Evolutionary conservation across 1,139 yeast species (phyloP), one percentile per base, ranked within the genome.

Genomic region (Arxiozyma telluris): DNA sequence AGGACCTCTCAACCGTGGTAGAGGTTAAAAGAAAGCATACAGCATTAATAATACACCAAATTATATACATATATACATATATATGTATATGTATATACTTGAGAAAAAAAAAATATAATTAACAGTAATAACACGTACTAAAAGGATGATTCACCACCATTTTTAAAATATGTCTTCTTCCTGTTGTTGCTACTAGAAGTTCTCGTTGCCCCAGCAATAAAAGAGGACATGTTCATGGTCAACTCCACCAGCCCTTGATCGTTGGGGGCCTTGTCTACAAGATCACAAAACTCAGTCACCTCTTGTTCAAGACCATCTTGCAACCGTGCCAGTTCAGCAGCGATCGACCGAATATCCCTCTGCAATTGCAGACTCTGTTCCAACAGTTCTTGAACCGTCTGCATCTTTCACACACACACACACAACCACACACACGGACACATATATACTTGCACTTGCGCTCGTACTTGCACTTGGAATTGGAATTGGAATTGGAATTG

Each of bases 1-100:
- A 64, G 86, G 87, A 0, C 87, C 87, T 47, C 72, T 68, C 2
- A 61, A 55, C 30, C 41, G 49, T 17, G 49, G 49, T 15, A 46
- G 49, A 46, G 49, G 49, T 20, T 46, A 22, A 46, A 34, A 25
- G 23, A 27, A 27, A n/a, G n/a, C 22, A 44, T 44, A 38, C 47
- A 44, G 17, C 7, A 27, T 27, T 27, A 27, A 27, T 27, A 27
- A 27, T 27, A 27, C 11, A 27, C 7, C 8, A n/a, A n/a, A n/a
- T n/a, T 27, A 27, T 8, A 27, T 15, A n/a, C 17, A 41, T 38
- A 47, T 23, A 45, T 45, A 45, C 25, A 21, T 45, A 30, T 45
- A 45, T 27, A 45, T 45, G 25, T 45, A 45, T 18, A 34, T 20
- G 20, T 23, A 12, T 9, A 44, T 27, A 6, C 30, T 21, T 44